phyloP scores from a whole-genome alignment of 2,329 filamentous ascomycete species.

The Septoria linicola region DNA sequence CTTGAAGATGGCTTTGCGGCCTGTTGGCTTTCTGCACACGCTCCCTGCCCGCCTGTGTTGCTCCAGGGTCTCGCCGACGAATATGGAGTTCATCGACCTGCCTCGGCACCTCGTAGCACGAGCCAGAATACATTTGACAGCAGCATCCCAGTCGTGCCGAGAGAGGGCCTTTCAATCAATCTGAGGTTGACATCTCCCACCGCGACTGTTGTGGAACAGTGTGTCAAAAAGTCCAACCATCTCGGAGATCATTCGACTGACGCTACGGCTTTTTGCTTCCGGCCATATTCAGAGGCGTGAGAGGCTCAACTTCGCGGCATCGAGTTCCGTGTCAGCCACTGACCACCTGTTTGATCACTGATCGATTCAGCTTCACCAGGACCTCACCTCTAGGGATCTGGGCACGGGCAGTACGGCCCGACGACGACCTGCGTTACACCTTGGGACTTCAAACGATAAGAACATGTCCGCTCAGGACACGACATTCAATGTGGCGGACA shows the following conservation, averaged over 20 bases:
- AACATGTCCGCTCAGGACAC: slow-evolving; percentile 24
- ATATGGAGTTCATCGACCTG: no score
- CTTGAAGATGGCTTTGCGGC: no score
- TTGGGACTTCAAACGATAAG: slow-evolving; percentile 9
- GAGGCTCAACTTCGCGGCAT: background rate
- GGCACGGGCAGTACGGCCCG: slow-evolving; percentile 11
- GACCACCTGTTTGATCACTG: background rate
- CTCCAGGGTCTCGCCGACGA: no score
- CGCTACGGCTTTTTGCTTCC: background rate
- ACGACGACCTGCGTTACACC: background rate
- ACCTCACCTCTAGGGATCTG: background rate
- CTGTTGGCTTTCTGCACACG: no score
- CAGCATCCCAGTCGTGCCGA: background rate
- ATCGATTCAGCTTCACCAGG: background rate
- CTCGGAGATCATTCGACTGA: background rate
- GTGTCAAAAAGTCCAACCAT: background rate
- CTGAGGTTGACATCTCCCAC: background rate
- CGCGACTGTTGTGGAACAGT: background rate
- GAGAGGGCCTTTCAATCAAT: background rate
- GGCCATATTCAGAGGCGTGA: background rate
- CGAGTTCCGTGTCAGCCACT: background rate
- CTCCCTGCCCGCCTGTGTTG: no score
- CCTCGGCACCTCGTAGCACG: background rate
- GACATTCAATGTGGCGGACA: slow-evolving; percentile 20
- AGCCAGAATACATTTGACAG: background rate